Evolutionary conservation across 2,329 filamentous ascomycete genomes (phyloP), one percentile per base, ranked within the genome.

Genomic region (Plectosphaerella cucumerina): DNA sequence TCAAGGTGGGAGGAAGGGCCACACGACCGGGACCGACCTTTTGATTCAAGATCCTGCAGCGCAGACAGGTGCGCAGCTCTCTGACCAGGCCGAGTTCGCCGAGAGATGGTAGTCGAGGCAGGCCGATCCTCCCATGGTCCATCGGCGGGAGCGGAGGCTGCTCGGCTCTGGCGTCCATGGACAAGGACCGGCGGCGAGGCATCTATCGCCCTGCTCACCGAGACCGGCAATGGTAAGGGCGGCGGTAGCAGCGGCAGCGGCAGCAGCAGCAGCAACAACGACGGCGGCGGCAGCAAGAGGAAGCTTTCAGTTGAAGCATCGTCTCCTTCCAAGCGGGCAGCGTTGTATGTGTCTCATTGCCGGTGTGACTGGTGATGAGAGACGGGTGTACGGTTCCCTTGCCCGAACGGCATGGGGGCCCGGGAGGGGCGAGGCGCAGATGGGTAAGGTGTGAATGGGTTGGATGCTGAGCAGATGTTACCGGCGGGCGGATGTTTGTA

Each of bases 41-140:
- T 60, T 70, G 72, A 43, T 72, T 72, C 31, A 70, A 60, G 9
- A 74, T 64, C 59, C 69, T 74, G 59, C 80, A 83, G 41, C 76
- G 74, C 39, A 82, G 67, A 58, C 80, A 82, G 14, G 73, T 70
- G 15, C 72, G 71, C 15, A 68, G 62, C 34, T 77, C 73, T 37
- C 70, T 72, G 17, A 77, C 67, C 9, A 82, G 68, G 39, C 71
- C 71, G 4, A 83, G 70, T 61, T 82, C 80, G 41, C 74, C 78
- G 44, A 83, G 82, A 17, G 80, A 82, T 58, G 82, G 72, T 2
- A 83, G 65, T 21, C 77, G 73, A 35, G 76, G 18, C 17, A 12
- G n/a, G 12, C 39, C 39, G 18, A 17, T 18, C 17, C 39, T 42
- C 10, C 18, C 39, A n/a, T 10, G 39, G 17, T 42, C 39, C n/a